These are phyloP conservation scores for Dalechampia spathulata DNA, from an alignment of 441 rosid genomes.

Conservation along the genomic window DNA sequence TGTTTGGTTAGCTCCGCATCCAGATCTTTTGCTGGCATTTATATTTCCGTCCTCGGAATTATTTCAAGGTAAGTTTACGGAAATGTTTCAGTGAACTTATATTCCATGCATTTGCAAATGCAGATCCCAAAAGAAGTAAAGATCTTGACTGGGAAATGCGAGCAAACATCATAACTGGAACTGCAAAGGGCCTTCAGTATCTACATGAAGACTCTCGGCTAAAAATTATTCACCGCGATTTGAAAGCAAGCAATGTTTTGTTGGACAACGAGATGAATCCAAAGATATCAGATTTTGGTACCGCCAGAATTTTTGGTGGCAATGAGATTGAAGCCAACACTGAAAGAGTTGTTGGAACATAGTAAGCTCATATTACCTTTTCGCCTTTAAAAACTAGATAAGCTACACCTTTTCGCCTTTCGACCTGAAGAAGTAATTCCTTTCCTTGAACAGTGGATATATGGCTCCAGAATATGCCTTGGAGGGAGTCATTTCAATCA, in stretches of 20 bases:
- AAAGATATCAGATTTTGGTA: slow-evolving; percentile 20
- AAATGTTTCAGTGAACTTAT: too few species aligned
- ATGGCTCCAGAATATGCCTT: slow-evolving; percentile 19
- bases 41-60: too few species aligned
- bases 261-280: slow-evolving; percentile 8
- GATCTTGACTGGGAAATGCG: slow-evolving; percentile 17
- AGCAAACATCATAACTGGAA: slow-evolving; percentile 18
- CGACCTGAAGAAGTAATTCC: too few species aligned
- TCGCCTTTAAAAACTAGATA: too few species aligned
- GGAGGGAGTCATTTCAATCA: slow-evolving; percentile 8
- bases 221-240: slow-evolving; percentile 12
- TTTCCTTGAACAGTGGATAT: slow-evolving; percentile 8
- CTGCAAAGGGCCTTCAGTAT: slow-evolving; percentile 19
- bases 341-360: slow-evolving; percentile 15
- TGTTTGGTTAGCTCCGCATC: slow-evolving; percentile 17
- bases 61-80: too few species aligned
- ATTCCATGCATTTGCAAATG: neutral
- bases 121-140: slow-evolving; percentile 6
- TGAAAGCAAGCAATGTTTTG: slow-evolving; percentile 18
- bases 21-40: too few species aligned
- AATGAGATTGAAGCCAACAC: slow-evolving; percentile 17
- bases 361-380: slow-evolving; percentile 5
- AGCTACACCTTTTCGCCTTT: too few species aligned
- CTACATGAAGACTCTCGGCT: slow-evolving; percentile 17
- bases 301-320: slow-evolving; percentile 15